Percentiles rank a stretch among this genome's conserved stretches.
These are phyloP conservation scores for Sarocladium strictum DNA, from an alignment of 2,329 filamentous ascomycete genomes.

Conservation along the genomic window DNA sequence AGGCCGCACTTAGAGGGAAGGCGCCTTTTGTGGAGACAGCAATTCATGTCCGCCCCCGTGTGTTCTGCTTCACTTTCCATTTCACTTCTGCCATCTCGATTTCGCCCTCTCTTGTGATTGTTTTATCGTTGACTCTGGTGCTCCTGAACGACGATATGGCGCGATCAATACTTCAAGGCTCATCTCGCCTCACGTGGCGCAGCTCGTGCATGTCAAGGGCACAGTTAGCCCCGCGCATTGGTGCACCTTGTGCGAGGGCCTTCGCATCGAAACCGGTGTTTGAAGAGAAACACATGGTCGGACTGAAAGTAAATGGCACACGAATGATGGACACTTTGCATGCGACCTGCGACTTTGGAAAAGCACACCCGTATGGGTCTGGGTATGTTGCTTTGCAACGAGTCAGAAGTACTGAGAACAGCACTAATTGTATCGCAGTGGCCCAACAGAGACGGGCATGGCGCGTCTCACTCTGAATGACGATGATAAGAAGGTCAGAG, in stretches of 20 bases:
- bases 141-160: too few species aligned
- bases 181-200: neutral
- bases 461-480: conserved; percentile 66
- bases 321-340: conserved; percentile 18
- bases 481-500: conserved; percentile 62
- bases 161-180: neutral
- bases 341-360: conserved; percentile 16
- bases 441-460: conserved; percentile 63
- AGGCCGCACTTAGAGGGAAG: too few species aligned
- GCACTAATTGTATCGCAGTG: conserved; percentile 11
- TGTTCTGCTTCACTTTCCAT: too few species aligned
- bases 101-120: too few species aligned
- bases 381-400: conserved; percentile 16
- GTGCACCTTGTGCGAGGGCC: neutral
- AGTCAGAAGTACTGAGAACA: neutral
- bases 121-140: too few species aligned
- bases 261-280: neutral
- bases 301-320: conserved; percentile 17
- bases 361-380: conserved; percentile 17
- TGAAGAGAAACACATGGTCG: neutral
- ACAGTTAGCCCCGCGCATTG: neutral
- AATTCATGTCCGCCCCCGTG: too few species aligned
- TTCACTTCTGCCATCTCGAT: too few species aligned
- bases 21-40: too few species aligned
- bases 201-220: neutral